A percentile compares a stretch with the other conserved stretches of the same genome.
phyloP scores from a whole-genome alignment of 495 filamentous ascomycete genomes.

The Penicillium chermesinum region DNA sequence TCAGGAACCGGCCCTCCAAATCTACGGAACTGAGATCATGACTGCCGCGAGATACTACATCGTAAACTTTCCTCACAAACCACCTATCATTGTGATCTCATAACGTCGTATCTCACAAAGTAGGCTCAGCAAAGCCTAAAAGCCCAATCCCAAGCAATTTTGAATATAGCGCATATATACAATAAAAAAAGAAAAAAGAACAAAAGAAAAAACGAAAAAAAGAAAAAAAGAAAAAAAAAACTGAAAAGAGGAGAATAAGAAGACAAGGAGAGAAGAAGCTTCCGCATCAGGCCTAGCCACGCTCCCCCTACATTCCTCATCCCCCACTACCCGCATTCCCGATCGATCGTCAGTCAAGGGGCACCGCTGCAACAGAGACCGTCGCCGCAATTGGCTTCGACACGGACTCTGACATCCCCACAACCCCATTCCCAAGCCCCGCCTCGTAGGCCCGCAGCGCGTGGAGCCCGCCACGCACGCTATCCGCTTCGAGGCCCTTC shows the following conservation, averaged over 20 bases:
- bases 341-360: slow-evolving; percentile 16
- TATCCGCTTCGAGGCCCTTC: slow-evolving; percentile 46
- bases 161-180: too few relatives aligned
- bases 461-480: slow-evolving; percentile 41
- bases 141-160: not conserved
- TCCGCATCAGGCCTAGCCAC: slow-evolving; percentile 12
- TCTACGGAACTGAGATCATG: not conserved
- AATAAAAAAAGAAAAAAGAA: not conserved
- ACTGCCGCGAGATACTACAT: not conserved
- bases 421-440: slow-evolving; percentile 11
- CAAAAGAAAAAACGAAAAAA: not conserved
- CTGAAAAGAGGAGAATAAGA: too few relatives aligned
- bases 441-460: slow-evolving; percentile 28
- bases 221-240: not conserved
- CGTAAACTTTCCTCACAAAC: not conserved
- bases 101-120: slow-evolving; percentile 1
- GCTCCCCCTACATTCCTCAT: slow-evolving; percentile 26
- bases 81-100: not conserved
- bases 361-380: slow-evolving; percentile 17
- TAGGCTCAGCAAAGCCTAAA: not conserved
- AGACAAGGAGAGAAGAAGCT: not conserved
- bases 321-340: not conserved
- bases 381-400: slow-evolving; percentile 8
- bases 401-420: not conserved
- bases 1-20: not conserved